Evolutionary conservation across 257 asterid genomes (phyloP), one percentile per base, ranked within the genome.

Genomic region (Jacaranda mimosifolia): DNA sequence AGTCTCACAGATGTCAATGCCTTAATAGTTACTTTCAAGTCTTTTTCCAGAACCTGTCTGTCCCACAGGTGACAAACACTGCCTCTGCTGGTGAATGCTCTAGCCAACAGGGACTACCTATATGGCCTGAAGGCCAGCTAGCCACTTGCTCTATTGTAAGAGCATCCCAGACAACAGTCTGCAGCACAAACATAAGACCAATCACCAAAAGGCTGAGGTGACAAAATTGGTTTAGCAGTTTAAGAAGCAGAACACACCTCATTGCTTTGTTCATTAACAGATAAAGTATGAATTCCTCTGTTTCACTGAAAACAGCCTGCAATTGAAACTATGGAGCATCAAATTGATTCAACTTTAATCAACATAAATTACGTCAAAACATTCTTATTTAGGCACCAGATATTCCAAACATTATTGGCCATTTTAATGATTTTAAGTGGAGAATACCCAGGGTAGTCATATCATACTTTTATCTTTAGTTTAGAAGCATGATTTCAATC

Each of bases 81-180:
- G 98, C 80, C 73, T 93, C 96, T 10, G 83, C 83, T 0, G 90
- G 96, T 12, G 97, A 93, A 74, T 93, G 96, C 74, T 87, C 98
- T 40, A 93, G 85, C 97, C 98, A 93, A 63, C 96, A 94, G 3
- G 96, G 97, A 42, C 86, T 71, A 4, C 98, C 94, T 78, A 79
- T 80, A 77, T 91, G 94, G 85, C 75, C 89, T 8, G 97, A 89
- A 32, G 98, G 96, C 98, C 96, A 89, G 77, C 91, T 79, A 73
- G 90, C 88, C 82, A 91, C 96, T 84, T 75, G 85, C 83, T 89
- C 96, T 38, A 94, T 85, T 0, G 98, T 89, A 15, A 89, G 86
- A 43, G 98, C 85, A 68, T 93, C 96, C 98, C 96, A 93, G 11
- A 86, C 73, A n/a, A 89, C 93, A 85, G 89, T 82, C 96, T 93